Base-by-base conservation (phyloP, 2,329 filamentous ascomycete genomes). In the Trichophyton simii region DNA sequence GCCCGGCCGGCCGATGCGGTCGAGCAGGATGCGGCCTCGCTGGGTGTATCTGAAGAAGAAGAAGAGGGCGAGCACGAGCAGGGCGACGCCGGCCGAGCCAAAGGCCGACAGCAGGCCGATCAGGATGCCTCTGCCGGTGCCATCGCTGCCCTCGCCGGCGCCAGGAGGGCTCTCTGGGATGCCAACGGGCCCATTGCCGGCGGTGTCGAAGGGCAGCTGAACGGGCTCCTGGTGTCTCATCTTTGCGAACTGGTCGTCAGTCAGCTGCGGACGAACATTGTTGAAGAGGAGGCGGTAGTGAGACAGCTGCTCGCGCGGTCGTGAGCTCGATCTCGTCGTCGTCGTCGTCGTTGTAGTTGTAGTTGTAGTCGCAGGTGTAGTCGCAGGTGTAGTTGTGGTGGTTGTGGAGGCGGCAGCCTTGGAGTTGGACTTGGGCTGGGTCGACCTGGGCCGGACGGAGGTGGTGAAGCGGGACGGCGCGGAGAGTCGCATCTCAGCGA, bases 31-130 rank as follows among this genome's bases (percentile, higher is more conserved):
- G 67, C 92, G 85, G 50, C 92, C 92, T 58, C 87, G 87, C 60
- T 82, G 84, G 42, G 92, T 96, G 73, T 95, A 95, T 76, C 88
- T 85, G 75, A 97, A 94, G 78, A 96, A 94, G 76, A 96, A 96
- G 72, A 97, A 85, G 71, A 94, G 78, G 60, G 87, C 80, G 68
- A 92, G 85, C 62, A 95, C 80, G 65, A 95, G 73, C 62, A 89
- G 87, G 65, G 95, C 90, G 62, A 96, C 79, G 36, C 89, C 83
- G 52, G 92, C 92, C 44, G 91, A 95, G 64, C 91, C 92, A 75
- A 97, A 92, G 13, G 92, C 95, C 44, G 91, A 96, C 64, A 96
- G 81, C 71, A 99, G 85, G 67, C 92, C 94, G 73, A 99, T 97
- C 74, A 97, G 82, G 69, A 97, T 89, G 73, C 92, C 92, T 72